Evolutionary conservation across 768 basidiomycete genomes (phyloP).

Genomic region (Pleurotus eryngii): DNA sequence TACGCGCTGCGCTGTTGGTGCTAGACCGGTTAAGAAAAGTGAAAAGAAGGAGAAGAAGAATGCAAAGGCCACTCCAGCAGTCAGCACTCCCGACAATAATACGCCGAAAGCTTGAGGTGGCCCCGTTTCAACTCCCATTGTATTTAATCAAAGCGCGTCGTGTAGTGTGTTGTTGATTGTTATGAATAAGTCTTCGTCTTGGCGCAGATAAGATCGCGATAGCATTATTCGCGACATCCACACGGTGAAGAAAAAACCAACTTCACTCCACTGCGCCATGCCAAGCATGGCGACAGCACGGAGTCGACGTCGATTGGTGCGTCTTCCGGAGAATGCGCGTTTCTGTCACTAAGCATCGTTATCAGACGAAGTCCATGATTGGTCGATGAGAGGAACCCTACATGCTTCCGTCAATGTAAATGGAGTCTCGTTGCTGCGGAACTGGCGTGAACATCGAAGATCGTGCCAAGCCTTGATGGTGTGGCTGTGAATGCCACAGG

Average conservation of each 20-base stretch:
- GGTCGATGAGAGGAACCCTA: constrained; percentile 1
- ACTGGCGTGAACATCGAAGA: background rate
- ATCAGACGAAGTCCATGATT: constrained; percentile 2
- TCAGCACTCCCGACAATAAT: background rate
- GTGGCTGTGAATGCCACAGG: background rate
- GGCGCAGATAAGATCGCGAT: constrained; percentile 4
- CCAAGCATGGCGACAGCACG: constrained; percentile 7
- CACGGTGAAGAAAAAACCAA: background rate
- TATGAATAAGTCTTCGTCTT: background rate
- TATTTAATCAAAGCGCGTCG: constrained; percentile 8
- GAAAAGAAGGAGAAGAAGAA: background rate
- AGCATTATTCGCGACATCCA: background rate
- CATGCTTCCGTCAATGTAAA: constrained; percentile 4
- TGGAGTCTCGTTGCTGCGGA: constrained; percentile 7
- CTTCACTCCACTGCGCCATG: constrained; percentile 4
- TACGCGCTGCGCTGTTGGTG: background rate
- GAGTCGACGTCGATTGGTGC: background rate
- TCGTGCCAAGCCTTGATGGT: constrained; percentile 5
- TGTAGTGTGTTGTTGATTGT: background rate
- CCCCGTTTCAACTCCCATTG: background rate
- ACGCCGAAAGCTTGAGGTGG: background rate
- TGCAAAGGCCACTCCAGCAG: background rate
- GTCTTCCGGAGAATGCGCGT: background rate
- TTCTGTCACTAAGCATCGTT: constrained; percentile 2
- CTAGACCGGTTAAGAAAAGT: background rate